Evolutionary conservation across 2,329 filamentous ascomycete genomes (phyloP).

Genomic region (Shiraia bambusicola): DNA sequence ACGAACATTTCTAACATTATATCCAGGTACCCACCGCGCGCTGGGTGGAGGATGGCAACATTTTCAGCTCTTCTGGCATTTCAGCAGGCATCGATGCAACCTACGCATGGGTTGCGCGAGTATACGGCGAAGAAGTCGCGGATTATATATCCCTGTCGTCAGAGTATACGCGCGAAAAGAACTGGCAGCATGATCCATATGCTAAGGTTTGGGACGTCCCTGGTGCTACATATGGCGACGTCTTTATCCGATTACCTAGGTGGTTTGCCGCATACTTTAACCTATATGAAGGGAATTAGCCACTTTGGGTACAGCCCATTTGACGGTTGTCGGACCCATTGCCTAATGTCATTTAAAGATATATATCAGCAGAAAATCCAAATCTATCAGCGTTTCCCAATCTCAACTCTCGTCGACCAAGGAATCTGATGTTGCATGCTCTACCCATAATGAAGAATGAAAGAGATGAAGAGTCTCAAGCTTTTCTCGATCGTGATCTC

Average conservation of each 20-base stretch:
- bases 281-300: no score
- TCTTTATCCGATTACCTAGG: no score
- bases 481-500: slow-evolving; percentile 9
- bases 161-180: slow-evolving; percentile 58
- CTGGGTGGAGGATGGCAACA: slow-evolving; percentile 65
- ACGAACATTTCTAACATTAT: no score
- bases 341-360: slow-evolving; percentile 2
- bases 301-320: no score
- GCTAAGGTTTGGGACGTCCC: slow-evolving; percentile 38
- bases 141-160: slow-evolving; percentile 49
- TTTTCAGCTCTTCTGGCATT: slow-evolving; percentile 66
- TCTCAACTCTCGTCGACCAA: not conserved
- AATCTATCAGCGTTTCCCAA: not conserved
- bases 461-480: slow-evolving; percentile 11
- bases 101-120: slow-evolving; percentile 56
- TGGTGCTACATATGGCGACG: slow-evolving; percentile 2
- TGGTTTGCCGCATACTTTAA: no score
- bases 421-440: not conserved
- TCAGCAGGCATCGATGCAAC: slow-evolving; percentile 63
- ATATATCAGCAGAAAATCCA: not conserved
- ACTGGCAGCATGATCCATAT: slow-evolving; percentile 58
- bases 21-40: slow-evolving; percentile 51
- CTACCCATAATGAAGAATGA: slow-evolving; percentile 4
- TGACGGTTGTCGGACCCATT: not conserved
- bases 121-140: slow-evolving; percentile 58